Evolutionary conservation across 192 early-diverging fungal species (phyloP).

Genomic region (Coemansia sp.): DNA sequence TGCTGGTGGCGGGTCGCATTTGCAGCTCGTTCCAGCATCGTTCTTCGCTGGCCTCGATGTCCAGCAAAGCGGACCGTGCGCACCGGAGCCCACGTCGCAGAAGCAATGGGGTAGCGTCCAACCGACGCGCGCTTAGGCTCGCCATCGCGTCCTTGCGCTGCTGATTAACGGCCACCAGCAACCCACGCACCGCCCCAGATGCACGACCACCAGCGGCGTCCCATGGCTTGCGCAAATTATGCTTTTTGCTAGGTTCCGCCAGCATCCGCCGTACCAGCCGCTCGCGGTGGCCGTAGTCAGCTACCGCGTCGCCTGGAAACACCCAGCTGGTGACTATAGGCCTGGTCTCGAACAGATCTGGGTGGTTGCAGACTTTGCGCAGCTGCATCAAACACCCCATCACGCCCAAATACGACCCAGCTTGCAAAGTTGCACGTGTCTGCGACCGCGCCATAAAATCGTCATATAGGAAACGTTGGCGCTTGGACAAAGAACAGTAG

Average conservation of each 20-base stretch:
- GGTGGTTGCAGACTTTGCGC: constrained; percentile 95
- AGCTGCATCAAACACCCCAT: constrained; percentile 87
- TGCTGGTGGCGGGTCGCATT: constrained; percentile 20
- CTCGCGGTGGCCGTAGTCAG: constrained; percentile 60
- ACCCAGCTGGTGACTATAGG: constrained; percentile 62
- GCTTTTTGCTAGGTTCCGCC: neutral
- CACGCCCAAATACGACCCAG: constrained; percentile 73
- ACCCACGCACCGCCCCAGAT: constrained; percentile 17
- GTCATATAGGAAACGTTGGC: constrained; percentile 71
- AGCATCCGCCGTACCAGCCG: constrained; percentile 56
- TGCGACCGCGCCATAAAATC: constrained; percentile 78
- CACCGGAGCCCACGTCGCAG: constrained; percentile 13
- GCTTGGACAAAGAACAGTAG: constrained; percentile 66
- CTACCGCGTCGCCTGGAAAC: constrained; percentile 61
- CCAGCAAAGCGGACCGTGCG: constrained; percentile 15
- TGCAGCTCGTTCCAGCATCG: constrained; percentile 25
- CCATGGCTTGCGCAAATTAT: constrained; percentile 1
- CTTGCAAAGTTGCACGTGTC: constrained; percentile 70
- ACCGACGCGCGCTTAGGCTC: constrained; percentile 3
- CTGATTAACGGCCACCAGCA: constrained; percentile 12
- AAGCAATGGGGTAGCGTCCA: constrained; percentile 26
- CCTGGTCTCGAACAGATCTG: constrained; percentile 85
- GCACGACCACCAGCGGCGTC: neutral
- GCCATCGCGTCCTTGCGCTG: constrained; percentile 5
- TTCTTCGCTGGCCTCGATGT: constrained; percentile 9